Percentiles rank a stretch among this genome's conserved stretches.
phyloP scores from a whole-genome alignment of 176 grass and related monocot genomes.

The Carex kokanica region DNA sequence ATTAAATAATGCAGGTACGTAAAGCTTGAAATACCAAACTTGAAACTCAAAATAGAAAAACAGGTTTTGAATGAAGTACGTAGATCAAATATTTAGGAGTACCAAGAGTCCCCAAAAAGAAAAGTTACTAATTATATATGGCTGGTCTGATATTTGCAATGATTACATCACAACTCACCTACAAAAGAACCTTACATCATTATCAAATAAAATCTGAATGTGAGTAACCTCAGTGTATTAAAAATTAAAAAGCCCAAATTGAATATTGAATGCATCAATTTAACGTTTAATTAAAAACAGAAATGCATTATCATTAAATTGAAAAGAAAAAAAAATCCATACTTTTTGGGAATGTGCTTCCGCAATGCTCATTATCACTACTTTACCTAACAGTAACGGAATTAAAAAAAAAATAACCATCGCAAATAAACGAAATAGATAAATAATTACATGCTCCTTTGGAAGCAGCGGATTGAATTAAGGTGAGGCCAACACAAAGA shows the following conservation, averaged over 20 bases:
- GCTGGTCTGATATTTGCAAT: background rate
- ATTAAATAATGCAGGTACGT: background rate
- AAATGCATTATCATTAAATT: background rate
- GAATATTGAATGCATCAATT: background rate
- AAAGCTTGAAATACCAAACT: background rate
- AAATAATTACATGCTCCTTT: slow-evolving; percentile 64
- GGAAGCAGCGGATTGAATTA: slow-evolving; percentile 68
- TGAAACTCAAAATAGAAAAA: background rate
- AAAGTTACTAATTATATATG: background rate
- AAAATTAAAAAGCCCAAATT: background rate
- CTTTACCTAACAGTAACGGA: background rate
- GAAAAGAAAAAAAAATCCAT: background rate
- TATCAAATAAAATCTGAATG: background rate
- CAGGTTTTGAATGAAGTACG: background rate
- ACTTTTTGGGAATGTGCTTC: background rate
- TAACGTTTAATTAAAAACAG: background rate
- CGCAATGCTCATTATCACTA: background rate
- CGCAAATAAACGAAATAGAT: background rate
- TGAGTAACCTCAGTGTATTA: background rate
- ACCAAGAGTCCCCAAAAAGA: background rate
- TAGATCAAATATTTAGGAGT: background rate
- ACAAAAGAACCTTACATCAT: slow-evolving; percentile 9
- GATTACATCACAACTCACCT: background rate
- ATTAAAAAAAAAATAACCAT: background rate
- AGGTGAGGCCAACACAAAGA: slow-evolving; percentile 68